These are phyloP conservation scores for sorghum (Sorghum bicolor) DNA, from an alignment of 176 grass and related monocot genomes.

Conservation along the genomic window DNA sequence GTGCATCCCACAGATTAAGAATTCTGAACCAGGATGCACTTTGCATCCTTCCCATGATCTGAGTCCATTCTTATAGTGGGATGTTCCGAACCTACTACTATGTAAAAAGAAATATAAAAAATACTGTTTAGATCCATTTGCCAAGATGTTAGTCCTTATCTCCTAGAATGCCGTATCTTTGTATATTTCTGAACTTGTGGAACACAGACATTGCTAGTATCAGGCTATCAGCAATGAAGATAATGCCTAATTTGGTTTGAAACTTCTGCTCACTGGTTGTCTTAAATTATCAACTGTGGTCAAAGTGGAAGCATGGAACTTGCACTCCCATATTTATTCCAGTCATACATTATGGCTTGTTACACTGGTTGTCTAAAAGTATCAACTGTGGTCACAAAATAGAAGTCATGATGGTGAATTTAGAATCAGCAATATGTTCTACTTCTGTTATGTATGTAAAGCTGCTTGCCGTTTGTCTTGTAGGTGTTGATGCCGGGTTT, in stretches of 20 bases:
- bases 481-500: slow-evolving; percentile 78
- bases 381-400: too few relatives aligned
- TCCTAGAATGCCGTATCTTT: neutral
- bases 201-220: neutral
- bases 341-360: too few relatives aligned
- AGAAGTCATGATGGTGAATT: neutral
- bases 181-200: neutral
- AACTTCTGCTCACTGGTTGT: neutral
- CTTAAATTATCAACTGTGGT: neutral
- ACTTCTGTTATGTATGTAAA: neutral
- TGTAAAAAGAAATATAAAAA: neutral
- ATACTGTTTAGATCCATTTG: neutral
- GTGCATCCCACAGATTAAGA: neutral
- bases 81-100: neutral
- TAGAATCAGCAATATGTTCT: neutral
- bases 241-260: neutral
- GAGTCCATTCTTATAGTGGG: neutral
- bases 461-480: neutral
- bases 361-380: too few relatives aligned
- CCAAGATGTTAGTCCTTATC: neutral
- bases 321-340: neutral
- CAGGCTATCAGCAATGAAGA: too few relatives aligned
- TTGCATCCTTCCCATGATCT: neutral
- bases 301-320: too few relatives aligned
- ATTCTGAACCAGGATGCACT: neutral